These are phyloP conservation scores for Sporodiniella umbellata DNA, from an alignment of 371 early-diverging fungal species.

Conservation along the genomic window DNA sequence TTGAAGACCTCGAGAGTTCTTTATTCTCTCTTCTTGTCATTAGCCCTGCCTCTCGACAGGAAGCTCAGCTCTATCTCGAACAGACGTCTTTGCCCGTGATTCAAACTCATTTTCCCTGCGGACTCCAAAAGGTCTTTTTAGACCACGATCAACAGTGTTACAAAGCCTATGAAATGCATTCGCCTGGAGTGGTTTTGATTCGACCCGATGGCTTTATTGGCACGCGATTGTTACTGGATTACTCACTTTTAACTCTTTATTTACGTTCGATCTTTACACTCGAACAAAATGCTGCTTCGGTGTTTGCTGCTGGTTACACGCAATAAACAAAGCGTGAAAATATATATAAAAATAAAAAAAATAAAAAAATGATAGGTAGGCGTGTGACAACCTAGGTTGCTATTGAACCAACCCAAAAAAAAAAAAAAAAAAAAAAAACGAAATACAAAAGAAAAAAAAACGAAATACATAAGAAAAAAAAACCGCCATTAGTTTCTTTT, in stretches of 20 bases:
- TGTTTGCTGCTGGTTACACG: conserved; percentile 20
- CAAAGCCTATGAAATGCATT: conserved; percentile 18
- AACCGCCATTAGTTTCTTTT: no score
- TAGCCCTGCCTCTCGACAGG: conserved; percentile 21
- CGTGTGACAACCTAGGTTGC: no score
- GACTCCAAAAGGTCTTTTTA: conserved; percentile 30
- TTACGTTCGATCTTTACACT: conserved; percentile 31
- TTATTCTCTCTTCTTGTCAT: conserved; percentile 20
- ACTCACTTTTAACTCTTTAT: conserved; percentile 17
- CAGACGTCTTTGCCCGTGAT: conserved; percentile 15
- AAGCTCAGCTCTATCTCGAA: conserved; percentile 17
- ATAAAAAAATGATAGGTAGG: no score
- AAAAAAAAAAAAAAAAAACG: neutral
- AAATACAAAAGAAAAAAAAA: neutral
- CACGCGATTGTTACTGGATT: conserved; percentile 18
- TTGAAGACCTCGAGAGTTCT: conserved; percentile 1
- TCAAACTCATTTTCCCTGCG: conserved; percentile 25
- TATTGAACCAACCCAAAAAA: neutral
- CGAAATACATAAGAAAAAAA: neutral
- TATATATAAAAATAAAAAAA: no score
- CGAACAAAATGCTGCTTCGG: conserved; percentile 31
- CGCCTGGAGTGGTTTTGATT: conserved; percentile 29
- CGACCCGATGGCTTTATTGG: conserved; percentile 42
- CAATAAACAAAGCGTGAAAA: no score
- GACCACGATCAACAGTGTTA: conserved; percentile 43